phyloP scores from a whole-genome alignment of 768 basidiomycete species.

The Collybiopsis luxurians region DNA sequence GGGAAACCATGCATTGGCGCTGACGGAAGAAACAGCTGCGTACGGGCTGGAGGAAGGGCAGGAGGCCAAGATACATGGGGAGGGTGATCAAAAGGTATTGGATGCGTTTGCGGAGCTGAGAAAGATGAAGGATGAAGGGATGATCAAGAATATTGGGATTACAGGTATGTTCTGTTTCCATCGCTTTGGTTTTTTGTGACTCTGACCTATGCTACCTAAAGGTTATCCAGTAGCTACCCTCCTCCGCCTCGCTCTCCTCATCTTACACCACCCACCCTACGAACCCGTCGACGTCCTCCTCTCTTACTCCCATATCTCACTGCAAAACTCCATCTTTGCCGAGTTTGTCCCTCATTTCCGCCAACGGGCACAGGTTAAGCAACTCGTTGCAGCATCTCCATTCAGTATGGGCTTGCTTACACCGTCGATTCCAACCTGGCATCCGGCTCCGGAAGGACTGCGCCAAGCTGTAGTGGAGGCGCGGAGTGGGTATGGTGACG shows the following conservation, averaged over 20 bases:
- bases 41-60: conserved; percentile 67
- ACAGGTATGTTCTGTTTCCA: conserved; percentile 63
- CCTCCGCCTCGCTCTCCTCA: conserved; percentile 77
- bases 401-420: conserved; percentile 82
- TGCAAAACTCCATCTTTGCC: conserved; percentile 66
- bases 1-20: conserved; percentile 56
- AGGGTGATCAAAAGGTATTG: conserved; percentile 72
- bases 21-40: conserved; percentile 47
- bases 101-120: conserved; percentile 65
- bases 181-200: no score
- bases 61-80: conserved; percentile 55
- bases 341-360: conserved; percentile 56
- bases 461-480: conserved; percentile 34
- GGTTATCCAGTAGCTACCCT: conserved; percentile 82
- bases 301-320: conserved; percentile 76
- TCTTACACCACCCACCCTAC: conserved; percentile 63
- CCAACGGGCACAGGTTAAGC: conserved; percentile 60
- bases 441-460: conserved; percentile 63
- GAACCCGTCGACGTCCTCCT: conserved; percentile 76
- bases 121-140: conserved; percentile 68
- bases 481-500: conserved; percentile 36
- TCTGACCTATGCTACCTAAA: conserved; percentile 22
- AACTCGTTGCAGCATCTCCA: conserved; percentile 78
- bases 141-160: conserved; percentile 74
- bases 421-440: conserved; percentile 57